Base-by-base conservation (phyloP, 495 filamentous ascomycete genomes). In the Penicillium odoratum region DNA sequence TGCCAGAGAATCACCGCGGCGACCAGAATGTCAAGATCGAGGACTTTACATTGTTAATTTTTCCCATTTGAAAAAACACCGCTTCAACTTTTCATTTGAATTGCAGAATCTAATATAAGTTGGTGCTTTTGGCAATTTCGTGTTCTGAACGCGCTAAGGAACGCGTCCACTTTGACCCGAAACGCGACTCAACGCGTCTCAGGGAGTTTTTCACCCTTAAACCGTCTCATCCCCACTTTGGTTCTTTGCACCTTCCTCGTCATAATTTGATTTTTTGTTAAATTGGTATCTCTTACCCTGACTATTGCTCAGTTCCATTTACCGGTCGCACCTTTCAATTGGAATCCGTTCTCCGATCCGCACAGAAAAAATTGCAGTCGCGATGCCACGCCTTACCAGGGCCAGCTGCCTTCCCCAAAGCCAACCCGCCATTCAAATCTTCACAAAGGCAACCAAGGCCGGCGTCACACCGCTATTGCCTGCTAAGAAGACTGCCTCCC, bases 391-490 rank as follows among this genome's bases (percentile, higher is more conserved):
- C 59, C 60, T 67, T 52, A 51, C 72, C 31, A 61, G 68, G 58
- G 58, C 60, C 46, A 57, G 67, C 65, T 45, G 67, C 68, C 68
- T 74, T 58, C 62, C 70, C 52, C 70, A 65, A 31, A 56, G 54
- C 8, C 75, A 75, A 55, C 60, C 59, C 25, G 68, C 63, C 30
- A 79, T 79, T 49, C 74, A 77, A 48, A 62, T 53, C 56, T 79
- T 79, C 54, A 64, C 72, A 63, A 70, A 72, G 68, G 63, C 76
- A 63, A 76, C 74, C 59, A 79, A 79, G 55, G 69, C 74, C 3
- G 74, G 76, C 10, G 51, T 72, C 30, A 43, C 58, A 6, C 52
- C 69, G 15, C 59, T 53, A 28, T 44, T 67, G 25, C 62, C 66
- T 7, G 44, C 51, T 9, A 72, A 71, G 51, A 67, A 66, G 44